phyloP scores from a whole-genome alignment of 75 land plant genomes.

The Selaginella moellendorffii region DNA sequence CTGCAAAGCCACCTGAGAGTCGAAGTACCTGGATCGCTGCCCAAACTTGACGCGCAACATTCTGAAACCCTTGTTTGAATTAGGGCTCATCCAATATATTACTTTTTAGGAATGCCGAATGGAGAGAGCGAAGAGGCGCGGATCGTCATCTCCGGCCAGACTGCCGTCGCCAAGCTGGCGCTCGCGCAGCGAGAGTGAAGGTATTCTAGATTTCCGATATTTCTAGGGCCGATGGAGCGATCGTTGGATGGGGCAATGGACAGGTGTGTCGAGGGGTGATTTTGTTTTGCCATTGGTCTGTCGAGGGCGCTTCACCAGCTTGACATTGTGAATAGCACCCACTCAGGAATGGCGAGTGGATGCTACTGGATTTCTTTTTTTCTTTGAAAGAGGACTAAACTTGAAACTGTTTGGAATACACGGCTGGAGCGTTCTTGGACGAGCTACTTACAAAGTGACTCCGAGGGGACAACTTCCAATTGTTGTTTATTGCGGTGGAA shows the following conservation, averaged over 20 bases:
- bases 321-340: slow-evolving; percentile 51
- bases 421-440: slow-evolving; percentile 57
- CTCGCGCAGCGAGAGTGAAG: no score
- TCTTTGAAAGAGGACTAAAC: neutral
- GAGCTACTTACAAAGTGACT: slow-evolving; percentile 52
- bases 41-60: no score
- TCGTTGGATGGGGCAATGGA: neutral
- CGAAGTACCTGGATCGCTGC: no score
- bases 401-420: slow-evolving; percentile 31
- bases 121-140: no score
- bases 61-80: no score
- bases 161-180: no score
- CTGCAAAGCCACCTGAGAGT: no score
- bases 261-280: slow-evolving; percentile 82
- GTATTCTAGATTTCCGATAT: no score
- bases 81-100: no score
- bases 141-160: no score
- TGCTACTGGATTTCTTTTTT: no score
- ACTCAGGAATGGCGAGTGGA: slow-evolving; percentile 37
- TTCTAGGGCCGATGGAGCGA: neutral
- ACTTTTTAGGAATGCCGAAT: no score
- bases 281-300: slow-evolving; percentile 11
- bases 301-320: slow-evolving; percentile 36
- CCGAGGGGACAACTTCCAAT: slow-evolving; percentile 55
- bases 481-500: slow-evolving; percentile 73